A percentile compares a stretch with the other conserved stretches of the same genome.
Evolutionary conservation across 1,284 basidiomycete genomes (phyloP).

Genomic region (Tilletia setariae): DNA sequence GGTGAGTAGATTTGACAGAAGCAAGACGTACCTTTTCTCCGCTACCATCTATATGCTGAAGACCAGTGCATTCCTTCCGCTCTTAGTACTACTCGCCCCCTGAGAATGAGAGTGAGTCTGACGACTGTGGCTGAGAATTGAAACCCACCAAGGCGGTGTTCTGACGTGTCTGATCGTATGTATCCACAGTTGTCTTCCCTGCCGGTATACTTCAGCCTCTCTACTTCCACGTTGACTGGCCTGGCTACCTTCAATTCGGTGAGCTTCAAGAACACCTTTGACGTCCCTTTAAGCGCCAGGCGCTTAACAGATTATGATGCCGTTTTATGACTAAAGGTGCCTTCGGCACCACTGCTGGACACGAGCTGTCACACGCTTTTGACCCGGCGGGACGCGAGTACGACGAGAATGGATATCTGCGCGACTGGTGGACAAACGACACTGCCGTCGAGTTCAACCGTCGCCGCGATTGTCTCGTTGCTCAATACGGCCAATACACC

Average conservation of each 20-base stretch:
- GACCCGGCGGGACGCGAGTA: slow-evolving; percentile 78
- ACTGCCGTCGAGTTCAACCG: slow-evolving; percentile 80
- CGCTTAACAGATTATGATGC: slow-evolving; percentile 71
- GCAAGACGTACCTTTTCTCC: no score
- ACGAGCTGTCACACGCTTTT: slow-evolving; percentile 72
- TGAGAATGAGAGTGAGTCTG: slow-evolving; percentile 60
- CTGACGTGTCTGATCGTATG: neutral
- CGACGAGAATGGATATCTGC: slow-evolving; percentile 61
- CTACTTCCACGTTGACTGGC: slow-evolving; percentile 85
- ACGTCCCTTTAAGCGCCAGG: slow-evolving; percentile 68
- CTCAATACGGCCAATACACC: slow-evolving; percentile 80
- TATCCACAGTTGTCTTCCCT: slow-evolving; percentile 71
- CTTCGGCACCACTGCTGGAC: slow-evolving; percentile 46
- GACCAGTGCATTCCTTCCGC: neutral
- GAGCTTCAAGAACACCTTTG: slow-evolving; percentile 64
- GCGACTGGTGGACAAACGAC: slow-evolving; percentile 71
- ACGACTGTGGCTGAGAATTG: no score
- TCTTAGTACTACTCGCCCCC: slow-evolving; percentile 44
- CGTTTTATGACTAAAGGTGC: slow-evolving; percentile 20
- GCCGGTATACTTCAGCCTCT: slow-evolving; percentile 90
- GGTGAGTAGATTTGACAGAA: slow-evolving; percentile 12
- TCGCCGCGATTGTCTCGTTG: slow-evolving; percentile 79
- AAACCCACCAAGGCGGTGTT: neutral
- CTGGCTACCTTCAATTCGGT: slow-evolving; percentile 81
- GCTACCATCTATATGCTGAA: neutral